A percentile compares a stretch with the other conserved stretches of the same genome.
Conservation (phyloP, 169 alveolate genomes). For the Neospora caninum region DNA sequence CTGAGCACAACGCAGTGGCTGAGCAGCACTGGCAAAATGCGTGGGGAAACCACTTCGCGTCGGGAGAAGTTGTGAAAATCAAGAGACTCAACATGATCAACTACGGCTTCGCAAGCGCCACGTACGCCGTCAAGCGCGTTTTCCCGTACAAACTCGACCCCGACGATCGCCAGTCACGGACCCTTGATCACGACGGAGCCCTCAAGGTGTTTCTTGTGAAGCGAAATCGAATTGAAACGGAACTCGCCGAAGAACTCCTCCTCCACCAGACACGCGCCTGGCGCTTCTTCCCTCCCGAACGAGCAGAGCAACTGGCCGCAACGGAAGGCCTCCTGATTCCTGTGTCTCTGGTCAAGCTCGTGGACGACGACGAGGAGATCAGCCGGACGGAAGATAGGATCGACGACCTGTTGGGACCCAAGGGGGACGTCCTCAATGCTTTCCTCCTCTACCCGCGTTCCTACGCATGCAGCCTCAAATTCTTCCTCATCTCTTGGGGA, state of each 20-base stretch:
- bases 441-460: conserved; percentile 28
- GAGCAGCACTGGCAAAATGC: not conserved
- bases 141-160: conserved; percentile 1
- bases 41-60: not conserved
- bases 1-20: not conserved
- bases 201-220: conserved; percentile 13
- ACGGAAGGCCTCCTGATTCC: not conserved
- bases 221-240: not conserved
- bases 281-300: not conserved
- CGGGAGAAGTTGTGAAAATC: not conserved
- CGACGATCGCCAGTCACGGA: not conserved
- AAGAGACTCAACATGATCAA: not conserved
- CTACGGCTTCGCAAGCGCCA: conserved; percentile 6
- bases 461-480: not conserved
- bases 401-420: not conserved
- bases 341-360: not conserved
- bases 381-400: not conserved
- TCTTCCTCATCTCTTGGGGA: not conserved
- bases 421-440: not conserved
- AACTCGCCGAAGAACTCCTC: not conserved
- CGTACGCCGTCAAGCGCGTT: not conserved
- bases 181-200: not conserved
- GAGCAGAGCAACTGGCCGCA: not conserved
- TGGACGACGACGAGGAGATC: not conserved
- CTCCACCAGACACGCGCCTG: conserved; percentile 1